Conservation (phyloP, 2,329 filamentous ascomycete genomes). For the Ramichloridium luteum region DNA sequence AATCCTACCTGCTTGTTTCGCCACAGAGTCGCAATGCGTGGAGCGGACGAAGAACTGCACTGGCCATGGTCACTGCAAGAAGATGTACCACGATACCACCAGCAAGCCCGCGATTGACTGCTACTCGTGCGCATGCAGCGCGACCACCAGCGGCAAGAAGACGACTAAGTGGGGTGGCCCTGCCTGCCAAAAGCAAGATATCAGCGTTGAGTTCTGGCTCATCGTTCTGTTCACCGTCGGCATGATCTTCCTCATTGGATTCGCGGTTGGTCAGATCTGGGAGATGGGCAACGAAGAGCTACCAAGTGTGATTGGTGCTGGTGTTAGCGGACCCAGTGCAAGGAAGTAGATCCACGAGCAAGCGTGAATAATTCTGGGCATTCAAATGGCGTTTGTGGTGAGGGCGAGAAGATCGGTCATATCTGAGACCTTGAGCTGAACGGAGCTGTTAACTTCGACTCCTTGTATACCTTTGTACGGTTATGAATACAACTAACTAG, state of each 20-base stretch:
- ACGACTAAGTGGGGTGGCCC: constrained; percentile 70
- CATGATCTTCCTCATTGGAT: constrained; percentile 54
- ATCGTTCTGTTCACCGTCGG: constrained; percentile 63
- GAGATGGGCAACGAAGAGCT: constrained; percentile 76
- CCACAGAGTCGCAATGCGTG: constrained; percentile 54
- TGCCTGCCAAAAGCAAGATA: constrained; percentile 81
- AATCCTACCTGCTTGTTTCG: constrained; percentile 63
- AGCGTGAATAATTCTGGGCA: too few species aligned
- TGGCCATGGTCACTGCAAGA: constrained; percentile 63
- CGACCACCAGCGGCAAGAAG: constrained; percentile 46
- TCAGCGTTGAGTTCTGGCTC: constrained; percentile 81
- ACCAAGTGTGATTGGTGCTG: constrained; percentile 90
- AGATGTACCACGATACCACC: constrained; percentile 44
- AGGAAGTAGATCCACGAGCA: too few species aligned
- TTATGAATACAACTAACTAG: too few species aligned
- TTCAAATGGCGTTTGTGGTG: too few species aligned
- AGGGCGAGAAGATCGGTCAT: too few species aligned
- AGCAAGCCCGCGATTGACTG: constrained; percentile 38
- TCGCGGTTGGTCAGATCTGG: constrained; percentile 67
- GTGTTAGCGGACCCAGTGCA: constrained; percentile 61
- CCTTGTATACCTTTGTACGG: too few species aligned
- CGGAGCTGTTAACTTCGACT: too few species aligned
- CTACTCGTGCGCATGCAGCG: constrained; percentile 66
- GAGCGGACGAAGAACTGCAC: constrained; percentile 66
- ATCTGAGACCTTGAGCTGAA: too few species aligned